Conservation (phyloP, 2,329 filamentous ascomycete species). For the Phymatotrichopsis omnivora region DNA sequence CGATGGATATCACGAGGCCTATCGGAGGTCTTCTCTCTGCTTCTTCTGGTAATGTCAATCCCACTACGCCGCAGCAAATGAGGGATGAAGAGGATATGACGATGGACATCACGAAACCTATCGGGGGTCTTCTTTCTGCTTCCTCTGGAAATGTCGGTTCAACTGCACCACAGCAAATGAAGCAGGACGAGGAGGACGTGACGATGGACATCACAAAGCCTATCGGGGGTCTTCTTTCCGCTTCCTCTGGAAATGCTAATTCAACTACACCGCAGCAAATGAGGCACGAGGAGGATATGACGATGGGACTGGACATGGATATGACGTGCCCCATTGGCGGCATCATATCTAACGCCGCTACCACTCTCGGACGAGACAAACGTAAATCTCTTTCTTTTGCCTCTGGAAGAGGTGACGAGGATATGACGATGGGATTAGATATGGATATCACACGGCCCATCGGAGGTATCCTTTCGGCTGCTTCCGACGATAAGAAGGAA, state of each 20-base stretch:
- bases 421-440: conserved; percentile 36
- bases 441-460: conserved; percentile 57
- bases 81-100: conserved; percentile 28
- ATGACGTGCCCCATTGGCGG: conserved; percentile 47
- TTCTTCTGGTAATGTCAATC: conserved; percentile 22
- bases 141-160: neutral
- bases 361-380: conserved; percentile 10
- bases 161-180: conserved; percentile 12
- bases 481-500: too few relatives aligned
- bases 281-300: conserved; percentile 6
- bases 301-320: conserved; percentile 34
- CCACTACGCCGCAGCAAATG: conserved; percentile 10
- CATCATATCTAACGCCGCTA: conserved; percentile 36
- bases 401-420: conserved; percentile 21
- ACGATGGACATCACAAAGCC: conserved; percentile 37
- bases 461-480: conserved; percentile 44
- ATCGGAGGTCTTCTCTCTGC: conserved; percentile 22
- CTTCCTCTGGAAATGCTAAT: conserved; percentile 14
- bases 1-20: conserved; percentile 37
- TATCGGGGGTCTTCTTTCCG: conserved; percentile 18
- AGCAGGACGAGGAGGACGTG: conserved; percentile 23
- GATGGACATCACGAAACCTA: conserved; percentile 60
- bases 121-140: conserved; percentile 17
- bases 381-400: conserved; percentile 26
- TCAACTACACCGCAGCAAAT: conserved; percentile 26